These are phyloP conservation scores for Talaromyces liani DNA, from an alignment of 495 filamentous ascomycete genomes.

Conservation along the genomic window DNA sequence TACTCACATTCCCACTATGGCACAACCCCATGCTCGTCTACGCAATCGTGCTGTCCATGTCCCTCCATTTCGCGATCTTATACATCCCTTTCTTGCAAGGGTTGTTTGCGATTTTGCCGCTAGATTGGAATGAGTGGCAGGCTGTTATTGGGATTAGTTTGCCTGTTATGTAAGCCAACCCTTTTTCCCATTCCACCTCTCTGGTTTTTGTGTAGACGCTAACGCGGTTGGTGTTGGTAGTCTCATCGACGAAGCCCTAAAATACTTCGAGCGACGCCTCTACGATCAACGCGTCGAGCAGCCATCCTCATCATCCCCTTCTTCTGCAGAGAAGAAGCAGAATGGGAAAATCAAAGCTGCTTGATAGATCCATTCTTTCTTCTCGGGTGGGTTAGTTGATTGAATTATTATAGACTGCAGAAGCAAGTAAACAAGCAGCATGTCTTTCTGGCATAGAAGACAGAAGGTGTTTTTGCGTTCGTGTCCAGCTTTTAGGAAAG, in stretches of 20 bases:
- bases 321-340: neutral
- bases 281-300: conserved; percentile 24
- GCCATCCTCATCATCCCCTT: neutral
- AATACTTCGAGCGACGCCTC: conserved; percentile 66
- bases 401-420: neutral
- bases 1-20: conserved; percentile 89
- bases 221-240: conserved; percentile 30
- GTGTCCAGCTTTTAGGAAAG: neutral
- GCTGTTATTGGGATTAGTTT: conserved; percentile 83
- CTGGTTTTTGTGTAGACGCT: neutral
- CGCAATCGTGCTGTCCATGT: conserved; percentile 92
- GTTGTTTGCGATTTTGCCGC: conserved; percentile 84
- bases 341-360: conserved; percentile 5
- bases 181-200: no score
- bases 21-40: conserved; percentile 97
- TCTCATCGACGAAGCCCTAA: conserved; percentile 83
- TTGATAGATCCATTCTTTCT: conserved; percentile 10
- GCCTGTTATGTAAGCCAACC: conserved; percentile 61
- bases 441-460: neutral
- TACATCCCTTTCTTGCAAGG: conserved; percentile 86
- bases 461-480: neutral
- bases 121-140: conserved; percentile 88
- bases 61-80: conserved; percentile 85
- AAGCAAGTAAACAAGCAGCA: neutral
- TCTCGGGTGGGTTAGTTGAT: neutral